Base-by-base conservation (phyloP, 23 red algal genomes). In the Gracilaria vermiculophylla region DNA sequence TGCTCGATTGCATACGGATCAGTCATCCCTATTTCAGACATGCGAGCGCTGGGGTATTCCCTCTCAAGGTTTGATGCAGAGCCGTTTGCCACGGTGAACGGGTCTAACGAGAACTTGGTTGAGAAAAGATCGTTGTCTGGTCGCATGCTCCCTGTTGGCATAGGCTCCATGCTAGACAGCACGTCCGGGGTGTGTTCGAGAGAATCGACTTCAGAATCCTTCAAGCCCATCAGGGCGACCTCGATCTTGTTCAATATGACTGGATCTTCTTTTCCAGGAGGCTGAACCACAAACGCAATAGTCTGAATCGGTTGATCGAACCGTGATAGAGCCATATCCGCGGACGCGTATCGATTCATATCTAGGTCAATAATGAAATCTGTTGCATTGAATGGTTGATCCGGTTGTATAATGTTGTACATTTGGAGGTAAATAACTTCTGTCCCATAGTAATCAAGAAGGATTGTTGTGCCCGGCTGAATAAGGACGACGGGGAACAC, bases 351-450 rank as follows among this genome's bases (percentile, higher is more conserved):
- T 45, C 74, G 74, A 53, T 27, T 27, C 31, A 45, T 78, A 5
- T 34, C 48, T 29, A 78, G 23, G 74, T 78, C 74, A 78, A 78
- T 57, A 20, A 78, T 31, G 45, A 45, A 78, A 34, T 78, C 74
- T 19, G 74, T 78, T 16, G 74, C 74, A 34, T 78, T 78, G 28
- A 55, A 15, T 3, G 42, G 48, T 29, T 78, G 74, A 78, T 53
- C 48, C 15, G 74, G 74, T 25, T 53, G 48, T 33, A 78, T 78
- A 24, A 57, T 53, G 23, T 78, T 57, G 45, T 55, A 57, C 74
- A 78, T 78, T 45, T 78, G 45, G n/a, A 78, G 12, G n/a, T 55
- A 53, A 21, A 78, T 17, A 39, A 78, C 42, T 53, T 78, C 74
- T 78, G 47, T 52, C 3, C 74, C 74, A 78, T 54, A 78, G 52